These are phyloP conservation scores for Naganishia antarctica DNA, from an alignment of 768 basidiomycete species.

Conservation along the genomic window DNA sequence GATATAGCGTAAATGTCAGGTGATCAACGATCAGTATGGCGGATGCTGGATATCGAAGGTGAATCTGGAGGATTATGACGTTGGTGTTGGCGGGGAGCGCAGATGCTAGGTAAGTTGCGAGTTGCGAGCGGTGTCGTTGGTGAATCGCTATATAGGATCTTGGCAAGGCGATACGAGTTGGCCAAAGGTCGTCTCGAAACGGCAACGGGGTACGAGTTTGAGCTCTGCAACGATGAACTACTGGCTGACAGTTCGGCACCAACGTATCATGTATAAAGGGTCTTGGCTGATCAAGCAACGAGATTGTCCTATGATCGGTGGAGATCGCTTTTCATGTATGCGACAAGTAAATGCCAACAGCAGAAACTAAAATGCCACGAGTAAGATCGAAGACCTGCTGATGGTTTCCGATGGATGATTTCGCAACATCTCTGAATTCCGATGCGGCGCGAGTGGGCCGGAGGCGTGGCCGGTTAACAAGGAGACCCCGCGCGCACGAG, in stretches of 20 bases:
- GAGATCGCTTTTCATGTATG: constrained; percentile 4
- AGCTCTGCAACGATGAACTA: too few relatives aligned
- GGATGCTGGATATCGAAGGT: constrained; percentile 6
- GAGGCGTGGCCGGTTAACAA: constrained; percentile 1
- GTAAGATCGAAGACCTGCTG: constrained; percentile 3
- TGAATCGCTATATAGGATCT: not conserved
- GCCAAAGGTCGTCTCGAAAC: not conserved
- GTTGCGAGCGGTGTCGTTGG: not conserved
- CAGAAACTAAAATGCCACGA: not conserved
- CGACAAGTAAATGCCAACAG: not conserved
- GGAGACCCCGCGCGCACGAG: constrained; percentile 5
- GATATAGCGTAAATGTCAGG: constrained; percentile 18
- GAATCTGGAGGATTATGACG: not conserved
- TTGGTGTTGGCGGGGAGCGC: not conserved
- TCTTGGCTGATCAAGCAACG: constrained; percentile 1
- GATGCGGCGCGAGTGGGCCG: constrained; percentile 15
- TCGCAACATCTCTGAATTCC: not conserved
- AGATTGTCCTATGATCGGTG: constrained; percentile 6
- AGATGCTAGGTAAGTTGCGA: not conserved
- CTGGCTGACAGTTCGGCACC: constrained; percentile 12
- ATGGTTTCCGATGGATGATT: not conserved
- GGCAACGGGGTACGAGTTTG: too few relatives aligned
- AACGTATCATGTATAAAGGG: not conserved
- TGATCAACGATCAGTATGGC: constrained; percentile 9
- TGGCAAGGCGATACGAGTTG: not conserved